Percentiles rank a stretch among this genome's conserved stretches.
Conservation (phyloP, 805 yeast species). For the Candida nonsorbophila region DNA sequence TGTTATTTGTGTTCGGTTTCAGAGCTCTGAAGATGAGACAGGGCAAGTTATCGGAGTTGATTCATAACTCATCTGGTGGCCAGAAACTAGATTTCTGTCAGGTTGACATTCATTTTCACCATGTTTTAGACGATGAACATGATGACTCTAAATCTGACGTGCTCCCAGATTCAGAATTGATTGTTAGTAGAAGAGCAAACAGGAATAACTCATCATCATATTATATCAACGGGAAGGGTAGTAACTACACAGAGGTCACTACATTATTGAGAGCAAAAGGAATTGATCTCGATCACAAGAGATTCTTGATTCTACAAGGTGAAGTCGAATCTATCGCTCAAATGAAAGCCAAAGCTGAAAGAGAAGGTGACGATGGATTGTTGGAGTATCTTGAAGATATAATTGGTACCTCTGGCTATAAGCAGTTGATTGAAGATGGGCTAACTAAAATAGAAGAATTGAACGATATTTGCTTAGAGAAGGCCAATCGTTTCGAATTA, state of each 20-base stretch:
- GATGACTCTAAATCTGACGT: constrained; percentile 14
- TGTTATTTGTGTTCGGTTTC: constrained; percentile 95
- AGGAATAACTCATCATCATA: constrained; percentile 75
- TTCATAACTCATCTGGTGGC: constrained; percentile 77
- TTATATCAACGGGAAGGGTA: constrained; percentile 61
- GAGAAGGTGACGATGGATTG: constrained; percentile 86
- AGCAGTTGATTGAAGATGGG: constrained; percentile 65
- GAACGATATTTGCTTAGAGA: constrained; percentile 76
- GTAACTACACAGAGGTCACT: constrained; percentile 78
- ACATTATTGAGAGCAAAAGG: constrained; percentile 71
- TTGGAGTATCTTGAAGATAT: constrained; percentile 94
- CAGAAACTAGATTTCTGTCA: constrained; percentile 64
- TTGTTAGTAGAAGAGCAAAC: constrained; percentile 77
- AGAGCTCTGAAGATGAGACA: constrained; percentile 97
- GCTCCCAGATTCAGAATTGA: constrained; percentile 51
- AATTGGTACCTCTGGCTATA: constrained; percentile 88
- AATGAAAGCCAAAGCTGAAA: constrained; percentile 96
- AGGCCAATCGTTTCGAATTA: constrained; percentile 70
- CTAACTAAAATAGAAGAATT: constrained; percentile 59
- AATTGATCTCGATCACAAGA: constrained; percentile 88
- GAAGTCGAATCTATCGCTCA: constrained; percentile 98
- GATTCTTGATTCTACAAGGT: constrained; percentile 93
- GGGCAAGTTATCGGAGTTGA: constrained; percentile 84
- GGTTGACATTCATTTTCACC: constrained; percentile 85
- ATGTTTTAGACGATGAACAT: constrained; percentile 56